Evolutionary conservation across 768 basidiomycete species (phyloP).

Genomic region (Roridomyces roridus): DNA sequence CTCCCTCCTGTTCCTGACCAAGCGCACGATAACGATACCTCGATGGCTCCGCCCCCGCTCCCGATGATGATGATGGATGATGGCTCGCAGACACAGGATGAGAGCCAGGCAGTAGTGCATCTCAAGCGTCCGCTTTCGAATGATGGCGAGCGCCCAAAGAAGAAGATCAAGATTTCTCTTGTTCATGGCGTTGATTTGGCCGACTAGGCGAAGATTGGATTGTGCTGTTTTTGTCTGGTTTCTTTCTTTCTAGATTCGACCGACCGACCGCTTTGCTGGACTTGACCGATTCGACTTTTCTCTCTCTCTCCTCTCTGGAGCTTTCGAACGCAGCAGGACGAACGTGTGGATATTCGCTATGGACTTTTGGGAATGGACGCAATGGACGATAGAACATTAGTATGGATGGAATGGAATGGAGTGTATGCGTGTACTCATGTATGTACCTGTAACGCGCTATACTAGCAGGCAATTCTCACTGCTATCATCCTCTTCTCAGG

Average conservation of each 20-base stretch:
- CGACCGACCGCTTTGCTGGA: too few species aligned
- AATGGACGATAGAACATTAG: too few species aligned
- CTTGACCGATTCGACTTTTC: too few species aligned
- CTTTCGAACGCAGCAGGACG: too few species aligned
- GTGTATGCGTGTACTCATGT: too few species aligned
- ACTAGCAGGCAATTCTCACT: too few species aligned
- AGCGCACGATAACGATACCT: background rate
- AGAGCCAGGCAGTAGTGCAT: conserved; percentile 37
- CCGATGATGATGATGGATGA: background rate
- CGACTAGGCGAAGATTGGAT: conserved; percentile 48
- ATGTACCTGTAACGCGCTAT: too few species aligned
- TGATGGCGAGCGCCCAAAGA: conserved; percentile 43
- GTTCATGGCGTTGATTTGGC: conserved; percentile 74
- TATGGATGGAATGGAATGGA: too few species aligned
- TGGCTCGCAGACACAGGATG: conserved; percentile 47
- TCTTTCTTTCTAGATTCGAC: background rate
- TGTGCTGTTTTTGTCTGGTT: background rate
- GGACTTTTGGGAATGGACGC: too few species aligned
- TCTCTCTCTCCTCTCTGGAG: too few species aligned
- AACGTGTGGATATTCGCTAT: too few species aligned
- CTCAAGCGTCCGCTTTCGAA: conserved; percentile 25
- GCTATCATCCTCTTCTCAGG: too few species aligned
- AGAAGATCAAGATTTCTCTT: conserved; percentile 78
- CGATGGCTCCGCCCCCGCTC: background rate
- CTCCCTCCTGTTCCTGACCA: conserved; percentile 8